phyloP scores from a whole-genome alignment of 1,139 yeast species.

The Pichia sp. region DNA sequence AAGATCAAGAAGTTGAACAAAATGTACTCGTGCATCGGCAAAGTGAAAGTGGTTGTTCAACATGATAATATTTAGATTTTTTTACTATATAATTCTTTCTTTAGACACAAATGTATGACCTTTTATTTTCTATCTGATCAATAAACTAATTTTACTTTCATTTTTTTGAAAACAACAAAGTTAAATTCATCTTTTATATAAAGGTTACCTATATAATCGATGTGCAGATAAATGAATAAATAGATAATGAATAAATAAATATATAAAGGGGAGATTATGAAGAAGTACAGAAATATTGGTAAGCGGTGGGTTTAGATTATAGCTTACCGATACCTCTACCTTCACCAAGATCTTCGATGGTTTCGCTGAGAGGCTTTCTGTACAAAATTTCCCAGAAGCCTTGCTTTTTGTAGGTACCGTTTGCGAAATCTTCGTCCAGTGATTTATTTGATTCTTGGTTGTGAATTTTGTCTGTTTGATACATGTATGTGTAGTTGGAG shows the following conservation, averaged over 20 bases:
- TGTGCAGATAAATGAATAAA: slow-evolving; percentile 4
- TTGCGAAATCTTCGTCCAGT: slow-evolving; percentile 35
- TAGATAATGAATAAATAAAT: slow-evolving; percentile 5
- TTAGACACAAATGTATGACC: not conserved
- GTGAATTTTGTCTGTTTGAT: slow-evolving; percentile 23
- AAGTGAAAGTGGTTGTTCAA: slow-evolving; percentile 38
- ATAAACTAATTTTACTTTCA: not conserved
- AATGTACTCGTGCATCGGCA: slow-evolving; percentile 31
- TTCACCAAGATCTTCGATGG: slow-evolving; percentile 69
- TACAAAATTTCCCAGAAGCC: slow-evolving; percentile 79
- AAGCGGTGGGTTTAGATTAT: slow-evolving; percentile 10
- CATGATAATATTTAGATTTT: slow-evolving; percentile 24
- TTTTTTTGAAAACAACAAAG: not conserved
- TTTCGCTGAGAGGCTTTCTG: slow-evolving; percentile 80
- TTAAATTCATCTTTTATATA: not conserved
- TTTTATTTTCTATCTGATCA: not conserved
- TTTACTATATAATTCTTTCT: not conserved
- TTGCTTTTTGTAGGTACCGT: slow-evolving; percentile 43
- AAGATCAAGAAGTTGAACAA: slow-evolving; percentile 45
- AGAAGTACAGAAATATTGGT: slow-evolving; percentile 1
- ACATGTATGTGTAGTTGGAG: slow-evolving; percentile 26
- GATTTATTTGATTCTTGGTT: slow-evolving; percentile 27
- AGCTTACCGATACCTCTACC: slow-evolving; percentile 49
- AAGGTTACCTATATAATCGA: not conserved
- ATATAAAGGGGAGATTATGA: not conserved